phyloP scores from a whole-genome alignment of 345 rosid species.

The Hypericum androsaemum region DNA sequence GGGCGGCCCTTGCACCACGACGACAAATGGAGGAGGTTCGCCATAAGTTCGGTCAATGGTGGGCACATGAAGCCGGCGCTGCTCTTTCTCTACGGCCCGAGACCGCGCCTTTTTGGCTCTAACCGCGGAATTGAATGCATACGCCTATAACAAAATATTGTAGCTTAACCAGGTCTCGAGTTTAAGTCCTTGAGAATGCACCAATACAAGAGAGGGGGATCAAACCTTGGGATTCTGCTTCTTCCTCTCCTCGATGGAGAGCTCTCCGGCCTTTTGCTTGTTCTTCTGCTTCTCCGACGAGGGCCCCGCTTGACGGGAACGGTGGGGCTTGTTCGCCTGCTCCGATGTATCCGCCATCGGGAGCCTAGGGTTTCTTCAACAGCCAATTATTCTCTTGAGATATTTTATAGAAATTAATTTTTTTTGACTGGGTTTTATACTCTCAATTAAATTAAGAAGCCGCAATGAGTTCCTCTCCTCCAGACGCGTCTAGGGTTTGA shows the following conservation, averaged over 20 bases:
- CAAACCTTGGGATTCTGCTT: slow-evolving; percentile 60
- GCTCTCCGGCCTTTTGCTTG: slow-evolving; percentile 7
- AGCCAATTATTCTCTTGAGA: too few species aligned
- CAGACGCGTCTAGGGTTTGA: too few species aligned
- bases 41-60: slow-evolving; percentile 70
- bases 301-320: slow-evolving; percentile 64
- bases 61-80: slow-evolving; percentile 69
- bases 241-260: slow-evolving; percentile 21
- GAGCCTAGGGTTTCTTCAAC: not conserved
- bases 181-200: too few species aligned
- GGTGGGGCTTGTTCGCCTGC: slow-evolving; percentile 59
- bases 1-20: slow-evolving; percentile 90
- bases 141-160: slow-evolving; percentile 45
- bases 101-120: slow-evolving; percentile 58
- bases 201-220: slow-evolving; percentile 4
- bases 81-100: slow-evolving; percentile 78
- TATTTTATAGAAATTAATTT: too few species aligned
- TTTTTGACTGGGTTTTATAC: too few species aligned
- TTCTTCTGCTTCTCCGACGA: slow-evolving; percentile 37
- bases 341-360: slow-evolving; percentile 15
- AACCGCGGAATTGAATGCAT: slow-evolving; percentile 46
- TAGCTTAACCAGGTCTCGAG: too few species aligned
- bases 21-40: slow-evolving; percentile 71
- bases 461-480: too few species aligned
- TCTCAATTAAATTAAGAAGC: too few species aligned